phyloP scores from a whole-genome alignment of 257 asterid genomes.

The Solanum paucissectum region DNA sequence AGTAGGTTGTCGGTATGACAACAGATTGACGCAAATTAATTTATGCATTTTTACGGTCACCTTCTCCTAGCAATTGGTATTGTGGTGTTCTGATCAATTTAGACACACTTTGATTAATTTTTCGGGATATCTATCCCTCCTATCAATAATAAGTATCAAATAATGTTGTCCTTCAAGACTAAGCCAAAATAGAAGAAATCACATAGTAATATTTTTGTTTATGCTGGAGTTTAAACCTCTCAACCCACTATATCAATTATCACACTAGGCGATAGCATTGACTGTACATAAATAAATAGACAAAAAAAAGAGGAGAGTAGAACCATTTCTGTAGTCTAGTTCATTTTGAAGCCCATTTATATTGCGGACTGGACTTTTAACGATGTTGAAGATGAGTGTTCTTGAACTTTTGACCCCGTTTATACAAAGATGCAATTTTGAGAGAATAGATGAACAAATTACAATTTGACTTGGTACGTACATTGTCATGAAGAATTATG shows the following conservation, averaged over 20 bases:
- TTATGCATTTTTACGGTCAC: not conserved
- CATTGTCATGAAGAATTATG: not conserved
- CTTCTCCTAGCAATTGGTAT: not conserved
- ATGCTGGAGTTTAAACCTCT: not conserved
- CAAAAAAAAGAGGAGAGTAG: not conserved
- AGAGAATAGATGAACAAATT: not conserved
- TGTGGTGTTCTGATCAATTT: too few species aligned
- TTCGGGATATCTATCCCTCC: rapidly evolving
- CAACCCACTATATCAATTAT: not conserved
- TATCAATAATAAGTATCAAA: not conserved
- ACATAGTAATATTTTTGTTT: not conserved
- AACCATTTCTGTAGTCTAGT: not conserved
- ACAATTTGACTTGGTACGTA: not conserved
- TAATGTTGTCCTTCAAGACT: not conserved
- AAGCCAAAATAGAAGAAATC: not conserved
- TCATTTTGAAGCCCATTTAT: not conserved
- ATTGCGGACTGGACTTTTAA: too few species aligned
- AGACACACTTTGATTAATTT: too few species aligned
- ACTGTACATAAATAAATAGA: too few species aligned
- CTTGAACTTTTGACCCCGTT: not conserved
- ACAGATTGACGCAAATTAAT: not conserved
- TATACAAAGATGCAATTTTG: not conserved
- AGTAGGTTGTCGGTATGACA: too few species aligned
- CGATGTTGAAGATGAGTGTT: not conserved
- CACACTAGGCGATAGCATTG: not conserved